Conservation (phyloP, 768 basidiomycete species). For the Termitomyces sp. region DNA sequence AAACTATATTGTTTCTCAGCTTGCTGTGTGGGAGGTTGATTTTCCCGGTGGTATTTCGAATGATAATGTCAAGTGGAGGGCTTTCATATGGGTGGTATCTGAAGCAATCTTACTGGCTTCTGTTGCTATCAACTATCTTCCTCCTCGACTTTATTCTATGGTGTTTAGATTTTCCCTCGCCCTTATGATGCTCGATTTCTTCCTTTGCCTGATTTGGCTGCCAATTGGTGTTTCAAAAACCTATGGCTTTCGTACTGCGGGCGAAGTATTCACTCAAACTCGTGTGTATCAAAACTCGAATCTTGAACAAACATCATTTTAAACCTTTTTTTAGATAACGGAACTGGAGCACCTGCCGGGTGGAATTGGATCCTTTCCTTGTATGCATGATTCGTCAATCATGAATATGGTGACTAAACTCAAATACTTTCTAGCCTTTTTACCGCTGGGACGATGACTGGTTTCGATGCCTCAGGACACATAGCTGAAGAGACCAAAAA, state of each 20-base stretch:
- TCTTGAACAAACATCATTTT: neutral
- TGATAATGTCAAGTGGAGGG: slow-evolving; percentile 79
- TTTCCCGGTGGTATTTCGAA: slow-evolving; percentile 76
- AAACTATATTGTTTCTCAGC: slow-evolving; percentile 84
- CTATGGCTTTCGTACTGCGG: slow-evolving; percentile 82
- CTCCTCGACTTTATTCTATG: slow-evolving; percentile 65
- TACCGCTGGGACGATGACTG: slow-evolving; percentile 82
- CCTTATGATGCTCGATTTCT: slow-evolving; percentile 81
- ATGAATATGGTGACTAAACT: neutral
- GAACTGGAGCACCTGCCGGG: slow-evolving; percentile 77
- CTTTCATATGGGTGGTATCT: slow-evolving; percentile 78
- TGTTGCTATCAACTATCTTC: slow-evolving; percentile 81
- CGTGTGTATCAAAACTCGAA: slow-evolving; percentile 39
- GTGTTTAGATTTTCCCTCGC: slow-evolving; percentile 74
- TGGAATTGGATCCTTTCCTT: slow-evolving; percentile 94
- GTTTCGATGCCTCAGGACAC: slow-evolving; percentile 86
- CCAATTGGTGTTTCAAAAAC: slow-evolving; percentile 86
- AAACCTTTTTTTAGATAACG: slow-evolving; percentile 55
- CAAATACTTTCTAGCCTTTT: slow-evolving; percentile 52
- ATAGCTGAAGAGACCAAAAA: slow-evolving; percentile 88
- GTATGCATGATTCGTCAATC: slow-evolving; percentile 29
- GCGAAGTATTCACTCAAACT: slow-evolving; percentile 78
- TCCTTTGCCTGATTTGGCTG: slow-evolving; percentile 89
- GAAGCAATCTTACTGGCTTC: slow-evolving; percentile 69
- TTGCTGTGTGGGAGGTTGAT: slow-evolving; percentile 72